A percentile compares a stretch with the other conserved stretches of the same genome.
These are phyloP conservation scores for Gossypium rotundifolium DNA, from an alignment of 345 rosid species.

Conservation along the genomic window DNA sequence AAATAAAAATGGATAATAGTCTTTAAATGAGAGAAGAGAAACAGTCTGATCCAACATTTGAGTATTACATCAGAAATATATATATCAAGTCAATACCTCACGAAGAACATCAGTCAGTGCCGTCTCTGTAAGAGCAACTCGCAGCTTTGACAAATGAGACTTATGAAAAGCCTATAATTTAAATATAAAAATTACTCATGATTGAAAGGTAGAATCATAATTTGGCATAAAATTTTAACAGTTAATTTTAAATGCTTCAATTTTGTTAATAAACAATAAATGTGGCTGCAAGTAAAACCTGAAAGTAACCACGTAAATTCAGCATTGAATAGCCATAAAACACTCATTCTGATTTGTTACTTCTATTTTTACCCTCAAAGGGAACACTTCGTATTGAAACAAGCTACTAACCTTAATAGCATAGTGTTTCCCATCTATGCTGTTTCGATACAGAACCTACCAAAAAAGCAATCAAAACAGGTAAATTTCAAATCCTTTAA, in stretches of 20 bases:
- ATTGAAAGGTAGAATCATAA: neutral
- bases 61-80: neutral
- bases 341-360: too few species aligned
- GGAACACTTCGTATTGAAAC: neutral
- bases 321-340: too few species aligned
- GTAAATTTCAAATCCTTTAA: too few species aligned
- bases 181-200: neutral
- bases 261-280: neutral
- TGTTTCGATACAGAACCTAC: too few species aligned
- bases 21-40: neutral
- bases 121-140: constrained; percentile 95
- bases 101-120: constrained; percentile 97
- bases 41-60: neutral
- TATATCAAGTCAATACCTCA: constrained; percentile 48
- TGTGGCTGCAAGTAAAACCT: neutral
- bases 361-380: too few species aligned
- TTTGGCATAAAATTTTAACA: neutral
- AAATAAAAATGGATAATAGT: neutral
- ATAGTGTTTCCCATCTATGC: too few species aligned
- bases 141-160: constrained; percentile 75
- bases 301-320: too few species aligned
- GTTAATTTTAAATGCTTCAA: neutral
- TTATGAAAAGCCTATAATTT: constrained; percentile 78
- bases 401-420: too few species aligned
- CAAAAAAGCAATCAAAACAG: too few species aligned